phyloP scores from a whole-genome alignment of 1,139 yeast species.

The Scheffersomyces lignicola region DNA sequence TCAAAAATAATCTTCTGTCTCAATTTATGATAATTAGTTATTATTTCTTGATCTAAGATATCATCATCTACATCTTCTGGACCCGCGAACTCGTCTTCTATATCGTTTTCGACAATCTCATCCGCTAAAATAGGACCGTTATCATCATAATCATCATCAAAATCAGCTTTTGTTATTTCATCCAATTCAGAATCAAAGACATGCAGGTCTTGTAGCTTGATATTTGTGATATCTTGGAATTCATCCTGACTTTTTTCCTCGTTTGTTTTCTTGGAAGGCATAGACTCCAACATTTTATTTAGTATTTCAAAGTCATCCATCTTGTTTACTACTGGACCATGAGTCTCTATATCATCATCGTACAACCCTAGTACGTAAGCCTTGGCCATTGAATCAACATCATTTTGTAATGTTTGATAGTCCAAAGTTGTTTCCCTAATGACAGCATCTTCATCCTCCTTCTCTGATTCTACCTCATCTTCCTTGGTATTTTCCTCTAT shows the following conservation, averaged over 20 bases:
- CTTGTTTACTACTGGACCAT: slow-evolving; percentile 57
- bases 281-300: slow-evolving; percentile 47
- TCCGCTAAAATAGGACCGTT: slow-evolving; percentile 39
- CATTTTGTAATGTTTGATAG: slow-evolving; percentile 35
- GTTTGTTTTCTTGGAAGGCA: slow-evolving; percentile 15
- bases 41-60: slow-evolving; percentile 45
- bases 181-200: slow-evolving; percentile 18
- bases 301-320: slow-evolving; percentile 56
- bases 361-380: slow-evolving; percentile 61
- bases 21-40: slow-evolving; percentile 56
- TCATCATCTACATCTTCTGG: slow-evolving; percentile 24
- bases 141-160: slow-evolving; percentile 28
- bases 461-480: slow-evolving; percentile 9
- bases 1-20: slow-evolving; percentile 50
- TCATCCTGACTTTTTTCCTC: too few relatives aligned
- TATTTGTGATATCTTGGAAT: slow-evolving; percentile 8
- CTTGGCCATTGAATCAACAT: slow-evolving; percentile 54
- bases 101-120: slow-evolving; percentile 38
- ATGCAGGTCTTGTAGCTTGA: slow-evolving; percentile 4
- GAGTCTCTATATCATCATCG: slow-evolving; percentile 54
- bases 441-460: slow-evolving; percentile 9
- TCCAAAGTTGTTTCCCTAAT: slow-evolving; percentile 36
- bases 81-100: slow-evolving; percentile 16
- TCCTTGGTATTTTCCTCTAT: not conserved
- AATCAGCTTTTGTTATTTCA: slow-evolving; percentile 21